Conservation (phyloP, 441 rosid species). For the Arabidopsis lyrata region DNA sequence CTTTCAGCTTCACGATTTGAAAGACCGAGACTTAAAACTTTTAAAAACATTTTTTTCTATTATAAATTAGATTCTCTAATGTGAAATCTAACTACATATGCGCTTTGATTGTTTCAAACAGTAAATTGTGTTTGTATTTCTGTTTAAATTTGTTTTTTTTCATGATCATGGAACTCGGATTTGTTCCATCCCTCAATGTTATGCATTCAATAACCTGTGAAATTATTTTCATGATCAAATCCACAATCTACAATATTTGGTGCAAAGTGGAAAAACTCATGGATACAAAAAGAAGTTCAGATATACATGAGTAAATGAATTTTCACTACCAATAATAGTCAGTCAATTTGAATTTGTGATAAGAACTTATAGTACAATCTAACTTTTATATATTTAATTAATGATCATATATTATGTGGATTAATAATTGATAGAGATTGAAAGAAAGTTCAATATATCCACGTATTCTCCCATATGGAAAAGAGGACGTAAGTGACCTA, state of each 20-base stretch:
- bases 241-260: background rate
- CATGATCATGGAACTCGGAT: background rate
- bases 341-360: slow-evolving; percentile 9
- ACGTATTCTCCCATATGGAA: slow-evolving; percentile 36
- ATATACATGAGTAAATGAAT: slow-evolving; percentile 23
- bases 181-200: background rate
- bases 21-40: background rate
- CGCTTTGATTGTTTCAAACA: background rate
- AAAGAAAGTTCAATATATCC: slow-evolving; percentile 19
- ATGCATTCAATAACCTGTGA: background rate
- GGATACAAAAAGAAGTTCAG: background rate
- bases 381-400: background rate
- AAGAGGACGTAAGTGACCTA: slow-evolving; percentile 41
- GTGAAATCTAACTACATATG: background rate
- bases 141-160: background rate
- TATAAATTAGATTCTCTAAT: background rate
- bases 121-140: background rate
- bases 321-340: slow-evolving; percentile 4
- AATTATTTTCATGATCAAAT: background rate
- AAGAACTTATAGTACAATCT: background rate
- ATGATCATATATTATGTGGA: slow-evolving; percentile 5
- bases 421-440: slow-evolving; percentile 29
- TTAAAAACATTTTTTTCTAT: background rate
- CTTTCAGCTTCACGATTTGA: background rate
- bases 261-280: background rate